Percentiles rank a stretch among this genome's conserved stretches.
phyloP scores from a whole-genome alignment of 2,329 filamentous ascomycete genomes.

The Penicillium sp. region DNA sequence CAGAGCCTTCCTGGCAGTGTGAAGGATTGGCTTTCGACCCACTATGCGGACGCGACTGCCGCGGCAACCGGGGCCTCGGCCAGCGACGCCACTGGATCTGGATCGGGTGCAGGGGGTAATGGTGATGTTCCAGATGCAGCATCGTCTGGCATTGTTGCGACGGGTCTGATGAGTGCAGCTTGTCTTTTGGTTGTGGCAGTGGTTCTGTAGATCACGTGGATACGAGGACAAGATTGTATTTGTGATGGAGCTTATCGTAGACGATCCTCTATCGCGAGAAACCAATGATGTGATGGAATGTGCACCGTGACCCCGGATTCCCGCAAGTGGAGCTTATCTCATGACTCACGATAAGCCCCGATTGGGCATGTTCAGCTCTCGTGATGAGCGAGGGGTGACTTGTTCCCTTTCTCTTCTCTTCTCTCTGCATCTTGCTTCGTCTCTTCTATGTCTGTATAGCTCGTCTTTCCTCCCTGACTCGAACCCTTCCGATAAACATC shows the following conservation, averaged over 20 bases:
- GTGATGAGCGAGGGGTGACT: slow-evolving; percentile 10
- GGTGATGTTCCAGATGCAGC: slow-evolving; percentile 8
- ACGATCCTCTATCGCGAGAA: no score
- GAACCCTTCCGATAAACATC: no score
- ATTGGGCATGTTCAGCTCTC: slow-evolving; percentile 7
- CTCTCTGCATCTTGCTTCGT: neutral
- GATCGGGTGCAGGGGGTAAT: slow-evolving; percentile 6
- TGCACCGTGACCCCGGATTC: neutral
- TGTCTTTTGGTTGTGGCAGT: slow-evolving; percentile 21
- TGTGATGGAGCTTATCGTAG: neutral
- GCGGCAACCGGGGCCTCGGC: slow-evolving; percentile 1
- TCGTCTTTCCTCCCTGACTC: neutral
- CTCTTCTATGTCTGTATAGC: neutral
- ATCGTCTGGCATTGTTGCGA: slow-evolving; percentile 16
- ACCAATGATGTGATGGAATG: neutral
- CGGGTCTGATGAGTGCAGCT: slow-evolving; percentile 17
- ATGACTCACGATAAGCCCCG: slow-evolving; percentile 14
- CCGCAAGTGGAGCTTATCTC: slow-evolving; percentile 9
- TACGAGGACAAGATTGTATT: slow-evolving; percentile 2
- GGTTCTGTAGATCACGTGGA: slow-evolving; percentile 17
- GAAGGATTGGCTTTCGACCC: slow-evolving; percentile 20
- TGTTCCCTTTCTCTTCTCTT: slow-evolving; percentile 1
- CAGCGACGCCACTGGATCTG: neutral
- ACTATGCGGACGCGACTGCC: slow-evolving; percentile 2
- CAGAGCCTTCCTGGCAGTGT: slow-evolving; percentile 22